Evolutionary conservation across 108 stramenopile genomes (phyloP), one percentile per base, ranked within the genome.

Genomic region (Chaetoceros muelleri): DNA sequence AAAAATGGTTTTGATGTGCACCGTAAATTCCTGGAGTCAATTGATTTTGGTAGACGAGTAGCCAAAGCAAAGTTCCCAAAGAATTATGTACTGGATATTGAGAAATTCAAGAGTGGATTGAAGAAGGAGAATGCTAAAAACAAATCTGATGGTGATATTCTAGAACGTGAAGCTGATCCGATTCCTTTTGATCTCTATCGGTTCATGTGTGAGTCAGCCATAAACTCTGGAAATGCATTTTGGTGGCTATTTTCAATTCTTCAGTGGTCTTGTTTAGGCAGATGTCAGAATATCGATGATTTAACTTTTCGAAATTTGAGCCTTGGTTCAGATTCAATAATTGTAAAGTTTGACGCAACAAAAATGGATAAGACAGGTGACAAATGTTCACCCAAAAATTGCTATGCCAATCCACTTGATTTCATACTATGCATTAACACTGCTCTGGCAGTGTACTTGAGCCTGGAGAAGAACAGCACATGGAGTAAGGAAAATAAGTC

Each of bases 191-290:
- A 24, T 18, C 40, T 69, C 20, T 74, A 65, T 45, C 23, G 47
- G 22, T 28, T 30, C 19, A 16, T 65, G 3, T 52, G 50, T 5
- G 20, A 53, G 24, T 65, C 64, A 64, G 45, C 69, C 17, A 23
- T 65, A 17, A 28, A 60, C 21, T 7, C 20, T 1, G 52, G 50
- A 26, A 70, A 64, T 27, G 16, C 40, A 22, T 22, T 63, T 24
- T 58, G 58, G 13, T 73, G 66, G 72, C 44, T 58, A 0, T 67
- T 62, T 30, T 31, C 52, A 2, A 21, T 57, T 2, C 22, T 46
- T 20, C 72, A 73, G 54, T 73, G 72, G 72, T 68, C 67, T 54
- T 64, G 45, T 19, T 68, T 73, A 57, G 62, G 40, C 13, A 10
- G 72, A 26, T 30, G 50, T 25, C 28, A 56, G 13, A 63, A 62